Base-by-base conservation (phyloP, 768 basidiomycete species). In the Mycena leptocephala region DNA sequence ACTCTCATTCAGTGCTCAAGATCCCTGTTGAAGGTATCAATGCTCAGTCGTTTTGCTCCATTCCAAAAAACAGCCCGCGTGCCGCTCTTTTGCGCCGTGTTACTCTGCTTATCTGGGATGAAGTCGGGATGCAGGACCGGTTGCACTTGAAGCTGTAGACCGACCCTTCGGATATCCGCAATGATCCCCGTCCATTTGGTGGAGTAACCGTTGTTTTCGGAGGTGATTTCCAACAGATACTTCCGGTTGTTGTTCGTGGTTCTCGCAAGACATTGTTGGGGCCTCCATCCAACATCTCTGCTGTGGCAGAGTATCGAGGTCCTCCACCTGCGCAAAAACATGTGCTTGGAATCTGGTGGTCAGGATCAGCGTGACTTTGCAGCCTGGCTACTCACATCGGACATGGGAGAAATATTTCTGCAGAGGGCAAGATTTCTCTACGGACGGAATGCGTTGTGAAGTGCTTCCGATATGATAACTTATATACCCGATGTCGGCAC, bases 1-100 rank as follows among this genome's bases (percentile, higher is more conserved):
- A 92, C 90, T 20, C 88, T 3, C 90, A 91, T 78, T 90, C 89
- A 0, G 78, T 58, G 2, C 90, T 90, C 82, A 87, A 89, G 68
- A 88, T 90, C 58, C 90, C 89, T 0, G 79, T 89, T 43, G 71
- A 77, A n/a, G 67, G 67, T 30, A 20, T 69, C 53, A 69, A 55
- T 32, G 53, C 51, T 46, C 46, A 79, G 14, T 79, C 80, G 2
- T 39, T 76, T 22, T 88, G 86, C 77, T 72, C 35, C 8, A 82
- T 88, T 39, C 33, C 76, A 0, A 85, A 84, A 63, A 74, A 83
- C 53, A 75, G 74, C 41, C 18, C 24, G 0, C 74, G 71, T 0
- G 82, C 84, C n/a, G 80, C 81, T 13, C 75, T 89, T 5, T 66
- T 88, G 3, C 69, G 80, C 0, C 18, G 46, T 8, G 81, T 83